Base-by-base conservation (phyloP, 2,329 filamentous ascomycete species). In the Paraconiothyrium sp. region DNA sequence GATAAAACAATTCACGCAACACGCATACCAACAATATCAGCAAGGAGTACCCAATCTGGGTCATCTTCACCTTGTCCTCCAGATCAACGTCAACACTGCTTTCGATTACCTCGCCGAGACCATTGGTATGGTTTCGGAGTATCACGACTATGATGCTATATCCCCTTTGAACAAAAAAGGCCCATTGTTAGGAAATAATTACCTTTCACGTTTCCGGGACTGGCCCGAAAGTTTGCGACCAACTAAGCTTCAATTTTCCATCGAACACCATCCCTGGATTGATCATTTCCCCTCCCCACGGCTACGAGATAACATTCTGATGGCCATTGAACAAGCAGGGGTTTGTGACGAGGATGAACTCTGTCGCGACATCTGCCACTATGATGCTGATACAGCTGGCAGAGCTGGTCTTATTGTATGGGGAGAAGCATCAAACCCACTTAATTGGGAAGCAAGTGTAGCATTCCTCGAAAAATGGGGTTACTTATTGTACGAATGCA, bases 391-490 rank as follows among this genome's bases (percentile, higher is more conserved):
- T 24, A 16, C 43, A 16, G 54, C 59, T 11, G 54, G 57, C 1
- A 50, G 60, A 10, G 54, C 64, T 4, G 59, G 56, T 32, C 46
- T 86, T 1, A 73, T 85, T 13, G 81, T 85, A 1, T 86, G 84
- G 84, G 82, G 83, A 0, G 80, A 84, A 6, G 75, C 84, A 0
- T 82, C 79, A 73, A 77, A 85, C 39, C 58, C 75, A 2, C 61
- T 63, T 0, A 80, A 77, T 10, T 86, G 84, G 85, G 84, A 86
- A 63, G 74, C 82, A 1, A 84, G 78, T 0, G 75, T 78, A 9
- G 59, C 61, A 0, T 85, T 87, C 63, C 64, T 82, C 2, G 72
- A 71, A 44, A 85, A 84, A 63, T 86, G 83, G 82, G 74, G 67
- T 1, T 77, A 76, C 72, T 55, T 83, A 10, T 46, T 83, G 0